Conservation (phyloP, 805 yeast species). For the Dipodascopsis uninucleata region DNA sequence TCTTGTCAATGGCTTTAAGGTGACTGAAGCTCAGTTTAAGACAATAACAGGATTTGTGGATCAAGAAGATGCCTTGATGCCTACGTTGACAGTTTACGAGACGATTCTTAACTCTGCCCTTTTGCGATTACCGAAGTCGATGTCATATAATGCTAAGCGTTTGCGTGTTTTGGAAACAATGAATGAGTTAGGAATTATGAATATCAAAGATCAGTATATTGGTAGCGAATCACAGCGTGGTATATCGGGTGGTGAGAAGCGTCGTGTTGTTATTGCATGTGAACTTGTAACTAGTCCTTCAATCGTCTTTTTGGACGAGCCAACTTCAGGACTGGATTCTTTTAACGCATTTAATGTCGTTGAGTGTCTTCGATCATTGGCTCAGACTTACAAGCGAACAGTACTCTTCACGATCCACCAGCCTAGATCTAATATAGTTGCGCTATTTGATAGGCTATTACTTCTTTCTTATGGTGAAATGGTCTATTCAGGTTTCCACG, state of each 20-base stretch:
- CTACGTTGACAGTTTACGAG: conserved; percentile 93
- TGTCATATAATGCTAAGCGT: conserved; percentile 71
- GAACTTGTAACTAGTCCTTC: conserved; percentile 88
- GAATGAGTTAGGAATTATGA: conserved; percentile 76
- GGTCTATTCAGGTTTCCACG: conserved; percentile 84
- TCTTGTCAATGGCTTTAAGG: conserved; percentile 62
- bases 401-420: conserved; percentile 93
- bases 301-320: conserved; percentile 80
- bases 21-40: conserved; percentile 45
- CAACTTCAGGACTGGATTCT: conserved; percentile 93
- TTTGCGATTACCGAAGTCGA: conserved; percentile 73
- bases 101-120: conserved; percentile 91
- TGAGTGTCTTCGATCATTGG: conserved; percentile 75
- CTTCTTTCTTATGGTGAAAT: conserved; percentile 79
- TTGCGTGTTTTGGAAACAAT: conserved; percentile 80
- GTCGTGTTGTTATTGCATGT: conserved; percentile 90
- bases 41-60: conserved; percentile 90
- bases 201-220: conserved; percentile 77
- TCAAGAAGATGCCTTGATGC: conserved; percentile 86
- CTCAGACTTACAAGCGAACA: conserved; percentile 78
- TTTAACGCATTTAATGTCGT: conserved; percentile 89
- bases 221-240: conserved; percentile 91
- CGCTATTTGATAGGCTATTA: conserved; percentile 78
- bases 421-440: conserved; percentile 92
- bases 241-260: conserved; percentile 87